phyloP scores from a whole-genome alignment of 805 yeast genomes.

The Starmerella floris region DNA sequence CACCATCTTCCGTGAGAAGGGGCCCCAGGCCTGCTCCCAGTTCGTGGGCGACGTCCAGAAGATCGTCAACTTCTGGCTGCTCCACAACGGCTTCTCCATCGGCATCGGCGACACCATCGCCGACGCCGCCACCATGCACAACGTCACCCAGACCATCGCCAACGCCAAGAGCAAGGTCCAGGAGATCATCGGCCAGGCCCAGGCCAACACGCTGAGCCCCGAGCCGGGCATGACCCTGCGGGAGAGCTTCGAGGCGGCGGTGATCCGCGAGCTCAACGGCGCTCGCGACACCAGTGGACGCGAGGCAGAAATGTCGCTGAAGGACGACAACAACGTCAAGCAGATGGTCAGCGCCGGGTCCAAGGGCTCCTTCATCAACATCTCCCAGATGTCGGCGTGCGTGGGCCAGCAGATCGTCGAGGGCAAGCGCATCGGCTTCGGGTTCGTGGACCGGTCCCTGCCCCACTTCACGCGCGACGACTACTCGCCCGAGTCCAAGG shows the following conservation, averaged over 20 bases:
- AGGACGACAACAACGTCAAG: slow-evolving; percentile 87
- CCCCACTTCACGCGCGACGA: slow-evolving; percentile 99
- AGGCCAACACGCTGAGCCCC: slow-evolving; percentile 72
- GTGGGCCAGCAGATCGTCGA: slow-evolving; percentile 99
- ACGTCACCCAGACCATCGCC: slow-evolving; percentile 82
- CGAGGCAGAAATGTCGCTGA: slow-evolving; percentile 91
- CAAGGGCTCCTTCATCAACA: slow-evolving; percentile 96
- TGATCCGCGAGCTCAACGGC: slow-evolving; percentile 84
- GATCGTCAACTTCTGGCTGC: slow-evolving; percentile 89
- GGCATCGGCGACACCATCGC: slow-evolving; percentile 99
- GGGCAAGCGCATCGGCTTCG: slow-evolving; percentile 98
- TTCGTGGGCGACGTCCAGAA: slow-evolving; percentile 87
- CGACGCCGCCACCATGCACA: slow-evolving; percentile 88
- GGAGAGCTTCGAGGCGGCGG: slow-evolving; percentile 96
- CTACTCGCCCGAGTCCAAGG: slow-evolving; percentile 95
- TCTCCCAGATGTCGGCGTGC: slow-evolving; percentile 99
- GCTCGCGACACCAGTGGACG: slow-evolving; percentile 99
- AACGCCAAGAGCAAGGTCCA: slow-evolving; percentile 91
- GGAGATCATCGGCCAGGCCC: slow-evolving; percentile 85
- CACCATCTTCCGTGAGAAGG: slow-evolving; percentile 95
- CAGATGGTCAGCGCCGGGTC: slow-evolving; percentile 99
- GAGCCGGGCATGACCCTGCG: slow-evolving; percentile 99
- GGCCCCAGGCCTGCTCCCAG: slow-evolving; percentile 77
- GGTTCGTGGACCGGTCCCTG: slow-evolving; percentile 87
- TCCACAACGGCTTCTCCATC: slow-evolving; percentile 93